Conservation (phyloP, 345 rosid species). For the Camelina neglecta region DNA sequence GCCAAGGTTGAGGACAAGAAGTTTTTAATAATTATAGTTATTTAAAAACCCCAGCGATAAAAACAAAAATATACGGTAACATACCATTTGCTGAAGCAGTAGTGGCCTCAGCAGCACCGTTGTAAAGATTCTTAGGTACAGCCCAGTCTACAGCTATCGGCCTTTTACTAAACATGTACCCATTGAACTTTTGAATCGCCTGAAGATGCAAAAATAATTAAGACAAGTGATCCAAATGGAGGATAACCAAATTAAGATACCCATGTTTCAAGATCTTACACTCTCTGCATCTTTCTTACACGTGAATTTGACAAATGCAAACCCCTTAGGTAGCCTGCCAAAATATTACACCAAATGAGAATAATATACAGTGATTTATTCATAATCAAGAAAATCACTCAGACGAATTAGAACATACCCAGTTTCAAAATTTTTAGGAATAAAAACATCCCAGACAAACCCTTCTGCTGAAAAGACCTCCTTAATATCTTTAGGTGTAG, state of each 20-base stretch:
- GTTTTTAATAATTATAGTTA: background rate
- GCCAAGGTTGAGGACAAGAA: constrained; percentile 34
- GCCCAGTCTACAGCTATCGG: constrained; percentile 98
- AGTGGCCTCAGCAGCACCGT: constrained; percentile 50
- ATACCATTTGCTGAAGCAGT: constrained; percentile 66
- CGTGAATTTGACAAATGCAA: constrained; percentile 94
- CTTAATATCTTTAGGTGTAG: constrained; percentile 62
- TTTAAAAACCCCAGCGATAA: constrained; percentile 1
- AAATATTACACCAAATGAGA: constrained; percentile 32
- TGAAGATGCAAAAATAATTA: constrained; percentile 44
- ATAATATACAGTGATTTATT: constrained; percentile 4
- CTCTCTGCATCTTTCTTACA: constrained; percentile 88
- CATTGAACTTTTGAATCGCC: constrained; percentile 95
- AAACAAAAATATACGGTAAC: constrained; percentile 21
- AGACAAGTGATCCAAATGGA: constrained; percentile 27
- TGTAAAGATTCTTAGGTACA: constrained; percentile 83
- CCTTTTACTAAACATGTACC: constrained; percentile 69
- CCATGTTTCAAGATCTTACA: constrained; percentile 48
- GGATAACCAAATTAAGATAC: constrained; percentile 19
- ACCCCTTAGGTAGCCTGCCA: constrained; percentile 85
- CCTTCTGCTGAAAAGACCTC: constrained; percentile 74
- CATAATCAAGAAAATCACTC: constrained; percentile 19
- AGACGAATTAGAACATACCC: constrained; percentile 57
- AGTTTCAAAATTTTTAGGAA: constrained; percentile 73
- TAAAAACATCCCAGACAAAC: constrained; percentile 87